These are phyloP conservation scores for Yamadazyma friedrichii DNA, from an alignment of 1,139 yeast species.

Conservation along the genomic window DNA sequence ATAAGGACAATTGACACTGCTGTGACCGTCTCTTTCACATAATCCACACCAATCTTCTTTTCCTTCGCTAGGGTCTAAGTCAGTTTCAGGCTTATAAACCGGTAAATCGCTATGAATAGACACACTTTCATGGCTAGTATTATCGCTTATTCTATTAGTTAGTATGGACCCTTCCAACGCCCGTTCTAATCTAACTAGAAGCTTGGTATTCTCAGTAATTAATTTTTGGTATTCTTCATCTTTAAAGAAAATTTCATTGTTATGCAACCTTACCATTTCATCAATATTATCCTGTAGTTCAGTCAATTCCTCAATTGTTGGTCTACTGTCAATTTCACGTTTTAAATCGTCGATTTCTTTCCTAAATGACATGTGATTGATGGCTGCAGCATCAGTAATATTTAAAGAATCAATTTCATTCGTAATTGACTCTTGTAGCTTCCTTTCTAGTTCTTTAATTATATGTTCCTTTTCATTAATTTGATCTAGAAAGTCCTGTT, in stretches of 20 bases:
- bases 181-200: constrained; percentile 18
- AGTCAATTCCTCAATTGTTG: constrained; percentile 30
- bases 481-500: constrained; percentile 2
- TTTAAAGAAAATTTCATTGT: constrained; percentile 29
- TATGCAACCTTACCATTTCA: constrained; percentile 31
- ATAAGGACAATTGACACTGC: constrained; percentile 82
- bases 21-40: constrained; percentile 89
- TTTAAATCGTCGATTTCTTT: constrained; percentile 21
- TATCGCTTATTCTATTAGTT: constrained; percentile 12
- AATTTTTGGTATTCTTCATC: constrained; percentile 27
- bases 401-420: constrained; percentile 16
- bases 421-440: constrained; percentile 15
- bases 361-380: constrained; percentile 12
- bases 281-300: constrained; percentile 32
- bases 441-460: constrained; percentile 15
- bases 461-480: constrained; percentile 9
- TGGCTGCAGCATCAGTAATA: constrained; percentile 16
- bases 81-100: constrained; percentile 48
- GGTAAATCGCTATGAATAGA: constrained; percentile 38
- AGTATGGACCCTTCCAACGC: constrained; percentile 15
- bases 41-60: constrained; percentile 84
- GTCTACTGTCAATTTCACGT: constrained; percentile 28
- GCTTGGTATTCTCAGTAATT: constrained; percentile 18
- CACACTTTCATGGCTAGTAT: constrained; percentile 12
- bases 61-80: constrained; percentile 71